Conservation (phyloP, 2,329 filamentous ascomycete genomes). For the Penicillium sp. region DNA sequence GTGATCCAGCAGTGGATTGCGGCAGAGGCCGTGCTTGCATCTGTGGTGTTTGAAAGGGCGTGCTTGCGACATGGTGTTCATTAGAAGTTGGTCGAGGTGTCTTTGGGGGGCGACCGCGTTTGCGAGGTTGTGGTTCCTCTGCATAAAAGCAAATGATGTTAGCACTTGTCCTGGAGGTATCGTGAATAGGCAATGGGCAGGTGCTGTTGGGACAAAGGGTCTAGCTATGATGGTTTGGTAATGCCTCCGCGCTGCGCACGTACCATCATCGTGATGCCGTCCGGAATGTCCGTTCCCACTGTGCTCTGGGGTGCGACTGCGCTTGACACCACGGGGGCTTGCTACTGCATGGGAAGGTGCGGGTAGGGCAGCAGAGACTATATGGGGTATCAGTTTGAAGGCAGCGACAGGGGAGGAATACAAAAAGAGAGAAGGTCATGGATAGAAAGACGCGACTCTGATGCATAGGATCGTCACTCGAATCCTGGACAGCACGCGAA, state of each 20-base stretch:
- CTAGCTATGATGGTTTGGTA: background rate
- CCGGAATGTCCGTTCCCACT: slow-evolving; percentile 57
- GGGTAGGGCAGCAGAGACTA: slow-evolving; percentile 36
- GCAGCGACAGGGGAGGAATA: slow-evolving; percentile 23
- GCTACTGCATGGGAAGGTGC: slow-evolving; percentile 47
- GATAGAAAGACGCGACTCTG: slow-evolving; percentile 8
- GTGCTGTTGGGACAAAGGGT: background rate
- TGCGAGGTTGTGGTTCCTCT: slow-evolving; percentile 46
- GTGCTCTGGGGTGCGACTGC: slow-evolving; percentile 70
- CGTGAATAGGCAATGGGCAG: background rate
- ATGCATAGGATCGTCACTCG: background rate
- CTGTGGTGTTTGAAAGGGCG: slow-evolving; percentile 40
- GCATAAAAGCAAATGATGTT: slow-evolving; percentile 15
- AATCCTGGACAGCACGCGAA: slow-evolving; percentile 9
- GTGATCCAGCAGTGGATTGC: slow-evolving; percentile 43
- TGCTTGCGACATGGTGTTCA: slow-evolving; percentile 32
- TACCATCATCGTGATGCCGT: slow-evolving; percentile 69
- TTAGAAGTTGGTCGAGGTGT: slow-evolving; percentile 39
- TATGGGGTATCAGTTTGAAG: slow-evolving; percentile 34
- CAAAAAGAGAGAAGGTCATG: slow-evolving; percentile 11
- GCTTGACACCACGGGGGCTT: slow-evolving; percentile 68
- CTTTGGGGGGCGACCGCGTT: slow-evolving; percentile 51
- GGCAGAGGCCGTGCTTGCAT: slow-evolving; percentile 39
- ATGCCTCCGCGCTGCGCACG: slow-evolving; percentile 42
- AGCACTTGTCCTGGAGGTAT: slow-evolving; percentile 14